Evolutionary conservation across 768 basidiomycete genomes (phyloP), one percentile per base, ranked within the genome.

Genomic region (Pisolithus albus): DNA sequence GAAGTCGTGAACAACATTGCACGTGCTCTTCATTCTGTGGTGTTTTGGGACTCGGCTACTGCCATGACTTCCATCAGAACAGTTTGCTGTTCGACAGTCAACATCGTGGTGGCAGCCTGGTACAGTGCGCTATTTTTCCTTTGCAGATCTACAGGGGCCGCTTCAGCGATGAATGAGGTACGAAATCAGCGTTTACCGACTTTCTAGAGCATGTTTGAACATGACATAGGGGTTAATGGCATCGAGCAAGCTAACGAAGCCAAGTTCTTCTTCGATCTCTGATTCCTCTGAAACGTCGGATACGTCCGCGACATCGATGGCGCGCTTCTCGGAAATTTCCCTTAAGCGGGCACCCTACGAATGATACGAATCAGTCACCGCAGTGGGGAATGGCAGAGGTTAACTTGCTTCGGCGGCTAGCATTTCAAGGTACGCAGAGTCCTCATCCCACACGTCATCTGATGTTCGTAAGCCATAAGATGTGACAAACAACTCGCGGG

Each of bases 401-500:
- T 3, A 45, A 56, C 69, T 42, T 64, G 87, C 88, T 77, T 92
- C 86, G 58, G 81, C 81, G 7, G 89, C 91, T 32, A 94, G 78
- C 76, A 91, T 72, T 65, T 93, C 90, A 41, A 92, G 75, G 63
- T 92, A 94, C 7, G 86, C 88, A 7, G 89, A 90, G 59, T 92
- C 88, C 52, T 88, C 85, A 60, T 93, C 91, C 83, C 86, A 92
- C 15, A 92, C 88, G 65, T 94, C 92, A 63, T 88, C 90, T 83
- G 58, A 54, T 36, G 23, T 7, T 2, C 15, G 18, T 55, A 15
- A 56, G 51, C 19, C 40, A 18, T 19, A 42, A 37, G 26, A 36
- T 18, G 3, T 30, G 6, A 4, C 30, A 46, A 24, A 34, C 4
- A 34, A 39, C 23, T 21, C 18, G 28, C 6, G 7, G 7, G 16